Percentiles rank a stretch among this genome's conserved stretches.
Conservation (phyloP, 805 yeast species). For the Wickerhamiella qilinensis region DNA sequence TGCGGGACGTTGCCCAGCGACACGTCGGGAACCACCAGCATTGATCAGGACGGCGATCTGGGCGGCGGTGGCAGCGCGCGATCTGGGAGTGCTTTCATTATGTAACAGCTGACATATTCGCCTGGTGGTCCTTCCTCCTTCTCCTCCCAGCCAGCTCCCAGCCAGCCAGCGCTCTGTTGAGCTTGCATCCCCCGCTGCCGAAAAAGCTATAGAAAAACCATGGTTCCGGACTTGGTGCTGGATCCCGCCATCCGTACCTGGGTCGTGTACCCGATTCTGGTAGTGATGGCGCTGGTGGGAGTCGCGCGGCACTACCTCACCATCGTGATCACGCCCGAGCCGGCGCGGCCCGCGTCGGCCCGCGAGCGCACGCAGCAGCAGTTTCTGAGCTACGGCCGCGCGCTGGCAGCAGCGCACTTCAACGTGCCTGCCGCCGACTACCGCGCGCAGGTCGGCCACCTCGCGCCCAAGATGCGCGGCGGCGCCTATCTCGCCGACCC, state of each 20-base stretch:
- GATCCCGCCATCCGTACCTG: constrained; percentile 77
- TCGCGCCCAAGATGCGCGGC: constrained; percentile 32
- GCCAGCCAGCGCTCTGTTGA: no score
- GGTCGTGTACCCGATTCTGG: constrained; percentile 80
- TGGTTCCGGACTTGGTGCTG: constrained; percentile 39
- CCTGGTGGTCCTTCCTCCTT: no score
- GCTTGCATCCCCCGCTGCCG: no score
- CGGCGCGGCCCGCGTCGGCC: constrained; percentile 34
- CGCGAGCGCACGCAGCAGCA: constrained; percentile 22
- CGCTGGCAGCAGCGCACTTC: constrained; percentile 37
- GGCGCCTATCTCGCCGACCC: constrained; percentile 42
- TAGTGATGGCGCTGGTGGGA: constrained; percentile 82
- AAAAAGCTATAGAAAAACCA: no score
- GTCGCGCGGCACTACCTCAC: constrained; percentile 56
- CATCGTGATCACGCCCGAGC: constrained; percentile 39
- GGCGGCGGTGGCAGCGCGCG: no score
- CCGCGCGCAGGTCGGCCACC: constrained; percentile 32
- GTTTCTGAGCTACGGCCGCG: constrained; percentile 40
- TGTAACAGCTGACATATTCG: no score
- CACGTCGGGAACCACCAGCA: constrained; percentile 53
- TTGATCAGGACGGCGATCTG: constrained; percentile 1
- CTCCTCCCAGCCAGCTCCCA: no score
- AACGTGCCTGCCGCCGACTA: constrained; percentile 41
- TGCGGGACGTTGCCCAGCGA: constrained; percentile 88
- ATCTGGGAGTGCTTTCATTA: no score